Conservation (phyloP, 306 rosid species). For the Ziziphus jujuba region DNA sequence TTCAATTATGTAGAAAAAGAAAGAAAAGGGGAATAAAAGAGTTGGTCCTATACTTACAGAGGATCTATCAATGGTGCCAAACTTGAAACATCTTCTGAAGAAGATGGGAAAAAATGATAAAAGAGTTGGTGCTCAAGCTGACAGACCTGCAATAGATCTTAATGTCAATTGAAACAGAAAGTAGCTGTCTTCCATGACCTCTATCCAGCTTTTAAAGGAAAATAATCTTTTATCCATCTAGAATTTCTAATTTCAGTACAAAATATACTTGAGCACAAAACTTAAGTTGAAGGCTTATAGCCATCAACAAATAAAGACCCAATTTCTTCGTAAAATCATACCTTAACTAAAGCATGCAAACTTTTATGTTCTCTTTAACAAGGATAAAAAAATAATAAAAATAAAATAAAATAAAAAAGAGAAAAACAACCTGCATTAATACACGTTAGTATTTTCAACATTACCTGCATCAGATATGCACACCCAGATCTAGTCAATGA, state of each 20-base stretch:
- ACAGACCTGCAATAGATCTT: slow-evolving; percentile 71
- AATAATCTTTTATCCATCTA: background rate
- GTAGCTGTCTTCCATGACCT: no score
- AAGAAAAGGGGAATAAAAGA: background rate
- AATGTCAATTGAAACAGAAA: slow-evolving; percentile 22
- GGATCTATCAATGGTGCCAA: slow-evolving; percentile 96
- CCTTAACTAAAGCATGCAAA: background rate
- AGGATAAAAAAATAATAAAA: background rate
- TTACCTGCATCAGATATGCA: slow-evolving; percentile 94
- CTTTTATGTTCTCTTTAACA: background rate
- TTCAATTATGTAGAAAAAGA: background rate
- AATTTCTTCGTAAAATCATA: background rate
- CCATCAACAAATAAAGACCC: background rate
- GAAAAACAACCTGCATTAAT: background rate
- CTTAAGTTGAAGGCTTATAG: background rate
- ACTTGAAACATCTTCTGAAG: slow-evolving; percentile 83
- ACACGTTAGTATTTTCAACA: background rate
- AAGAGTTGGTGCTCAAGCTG: slow-evolving; percentile 97
- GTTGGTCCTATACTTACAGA: slow-evolving; percentile 54
- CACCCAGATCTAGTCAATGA: slow-evolving; percentile 98
- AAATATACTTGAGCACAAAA: background rate
- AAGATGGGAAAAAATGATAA: slow-evolving; percentile 91
- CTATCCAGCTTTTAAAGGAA: no score
- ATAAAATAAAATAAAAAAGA: no score
- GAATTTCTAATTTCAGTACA: background rate